Evolutionary conservation across 2,329 filamentous ascomycete genomes (phyloP), one percentile per base, ranked within the genome.

Genomic region (Talaromyces sp.): DNA sequence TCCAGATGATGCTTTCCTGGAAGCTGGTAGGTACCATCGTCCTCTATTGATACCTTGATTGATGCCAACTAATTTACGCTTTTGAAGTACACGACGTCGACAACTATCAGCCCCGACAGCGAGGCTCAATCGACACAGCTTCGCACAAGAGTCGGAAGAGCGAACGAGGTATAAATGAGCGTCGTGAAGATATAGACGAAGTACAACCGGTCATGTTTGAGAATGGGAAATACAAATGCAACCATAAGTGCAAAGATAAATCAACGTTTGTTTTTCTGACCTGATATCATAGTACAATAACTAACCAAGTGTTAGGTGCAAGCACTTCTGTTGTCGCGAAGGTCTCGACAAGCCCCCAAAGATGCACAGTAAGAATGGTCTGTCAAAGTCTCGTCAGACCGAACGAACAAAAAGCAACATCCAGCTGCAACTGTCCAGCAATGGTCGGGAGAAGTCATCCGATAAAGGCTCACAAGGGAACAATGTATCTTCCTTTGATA

Each of bases 191-290:
- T 17, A 31, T 19, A 2, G 63, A 67, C 4, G 51, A 61, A 5
- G 63, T 65, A 35, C 73, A 80, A 48, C 79, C 84, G 4, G 68
- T 74, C 1, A 80, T 79, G 63, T 79, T 91, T 61, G 71, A 78
- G 0, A 92, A 89, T 66, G 89, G 88, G 0, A 89, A 81, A 66
- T 92, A 86, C 84, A 80, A 81, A 36, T 93, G 89, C 72, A 87
- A 87, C 59, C 89, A 93, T 66, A 71, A 71, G 17, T 92, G 89
- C 74, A 84, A 81, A 64, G 77, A 86, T 63, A 85, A 82, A 63
- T 74, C 69, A 39, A 73, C 67, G 75, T 78, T 65, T 57, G 63
- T 28, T 15, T 19, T 10, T 28, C 28, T 21, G 9, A 7, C 9
- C 17, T 35, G 15, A 7, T 13, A 13, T 35, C 7, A n/a, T 28